phyloP scores from a whole-genome alignment of 1,284 basidiomycete genomes.

The Gomphus sp. region DNA sequence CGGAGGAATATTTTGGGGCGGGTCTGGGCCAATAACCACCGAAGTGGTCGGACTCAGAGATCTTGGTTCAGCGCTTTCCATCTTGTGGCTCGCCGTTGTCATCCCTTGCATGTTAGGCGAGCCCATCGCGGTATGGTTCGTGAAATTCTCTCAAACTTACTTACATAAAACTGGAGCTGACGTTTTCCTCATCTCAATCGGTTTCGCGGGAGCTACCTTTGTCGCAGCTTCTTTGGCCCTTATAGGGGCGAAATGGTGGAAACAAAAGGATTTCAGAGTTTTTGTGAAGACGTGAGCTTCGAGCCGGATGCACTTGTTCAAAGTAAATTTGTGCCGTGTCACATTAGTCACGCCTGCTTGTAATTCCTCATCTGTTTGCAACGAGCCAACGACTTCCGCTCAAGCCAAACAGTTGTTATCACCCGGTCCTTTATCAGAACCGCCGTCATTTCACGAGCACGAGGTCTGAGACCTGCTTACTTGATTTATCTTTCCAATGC shows the following conservation, averaged over 20 bases:
- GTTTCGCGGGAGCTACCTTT: constrained; percentile 25
- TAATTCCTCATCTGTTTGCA: too few species aligned
- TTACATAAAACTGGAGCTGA: constrained; percentile 20
- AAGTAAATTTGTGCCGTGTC: too few species aligned
- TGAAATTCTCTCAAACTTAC: constrained; percentile 21
- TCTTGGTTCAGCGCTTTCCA: constrained; percentile 17
- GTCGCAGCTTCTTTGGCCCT: constrained; percentile 19
- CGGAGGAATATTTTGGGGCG: constrained; percentile 28
- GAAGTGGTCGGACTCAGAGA: constrained; percentile 28
- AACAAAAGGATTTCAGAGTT: constrained; percentile 22
- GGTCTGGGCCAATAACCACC: constrained; percentile 23
- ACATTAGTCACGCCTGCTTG: too few species aligned
- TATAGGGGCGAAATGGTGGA: constrained; percentile 24
- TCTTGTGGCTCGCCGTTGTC: constrained; percentile 23
- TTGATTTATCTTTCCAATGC: too few species aligned
- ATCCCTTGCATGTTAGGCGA: constrained; percentile 25
- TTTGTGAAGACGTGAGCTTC: constrained; percentile 12
- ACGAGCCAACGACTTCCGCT: too few species aligned
- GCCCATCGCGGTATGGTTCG: constrained; percentile 27
- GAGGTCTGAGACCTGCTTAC: too few species aligned
- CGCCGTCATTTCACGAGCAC: too few species aligned
- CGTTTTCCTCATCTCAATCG: constrained; percentile 26
- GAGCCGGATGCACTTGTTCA: too few species aligned
- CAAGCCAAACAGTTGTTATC: too few species aligned
- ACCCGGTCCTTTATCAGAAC: too few species aligned